A percentile compares a stretch with the other conserved stretches of the same genome.
Evolutionary conservation across 352 stramenopile species (phyloP).

Genomic region (Globisporangium perplexum): DNA sequence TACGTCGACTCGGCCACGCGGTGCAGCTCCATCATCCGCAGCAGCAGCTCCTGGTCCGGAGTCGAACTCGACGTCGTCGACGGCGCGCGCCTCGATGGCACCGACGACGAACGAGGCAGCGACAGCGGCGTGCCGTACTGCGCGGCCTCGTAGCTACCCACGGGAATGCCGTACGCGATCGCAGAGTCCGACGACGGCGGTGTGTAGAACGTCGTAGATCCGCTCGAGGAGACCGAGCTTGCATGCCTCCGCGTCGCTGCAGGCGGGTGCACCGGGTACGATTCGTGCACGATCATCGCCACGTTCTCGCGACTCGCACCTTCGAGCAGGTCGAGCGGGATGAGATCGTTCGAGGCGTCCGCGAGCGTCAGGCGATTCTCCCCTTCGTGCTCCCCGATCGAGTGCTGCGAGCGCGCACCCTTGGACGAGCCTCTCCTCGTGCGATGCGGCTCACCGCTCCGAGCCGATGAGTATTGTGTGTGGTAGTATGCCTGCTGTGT

Average conservation of each 20-base stretch:
- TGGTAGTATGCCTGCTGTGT: slow-evolving; percentile 11
- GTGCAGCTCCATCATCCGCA: slow-evolving; percentile 42
- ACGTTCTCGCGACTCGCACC: slow-evolving; percentile 4
- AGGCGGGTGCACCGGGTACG: neutral
- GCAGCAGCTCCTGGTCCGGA: slow-evolving; percentile 15
- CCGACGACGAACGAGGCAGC: slow-evolving; percentile 1
- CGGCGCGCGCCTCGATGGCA: slow-evolving; percentile 13
- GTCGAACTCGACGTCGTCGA: neutral
- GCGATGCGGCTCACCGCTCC: neutral
- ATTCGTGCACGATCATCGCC: slow-evolving; percentile 7
- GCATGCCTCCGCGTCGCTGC: neutral
- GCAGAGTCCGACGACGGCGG: slow-evolving; percentile 1
- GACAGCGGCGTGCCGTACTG: neutral
- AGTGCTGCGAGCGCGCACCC: neutral
- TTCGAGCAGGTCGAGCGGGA: slow-evolving; percentile 4
- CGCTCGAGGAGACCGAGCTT: neutral
- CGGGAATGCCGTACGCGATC: slow-evolving; percentile 5
- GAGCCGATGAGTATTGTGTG: slow-evolving; percentile 5
- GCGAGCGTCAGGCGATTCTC: slow-evolving; percentile 3
- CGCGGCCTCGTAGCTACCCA: slow-evolving; percentile 5
- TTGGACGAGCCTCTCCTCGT: neutral
- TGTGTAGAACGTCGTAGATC: slow-evolving; percentile 5
- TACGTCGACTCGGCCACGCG: slow-evolving; percentile 46
- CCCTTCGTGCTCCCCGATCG: neutral
- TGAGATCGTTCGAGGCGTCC: slow-evolving; percentile 12